phyloP scores from a whole-genome alignment of 805 yeast species.

The Myxozyma kluyveri region DNA sequence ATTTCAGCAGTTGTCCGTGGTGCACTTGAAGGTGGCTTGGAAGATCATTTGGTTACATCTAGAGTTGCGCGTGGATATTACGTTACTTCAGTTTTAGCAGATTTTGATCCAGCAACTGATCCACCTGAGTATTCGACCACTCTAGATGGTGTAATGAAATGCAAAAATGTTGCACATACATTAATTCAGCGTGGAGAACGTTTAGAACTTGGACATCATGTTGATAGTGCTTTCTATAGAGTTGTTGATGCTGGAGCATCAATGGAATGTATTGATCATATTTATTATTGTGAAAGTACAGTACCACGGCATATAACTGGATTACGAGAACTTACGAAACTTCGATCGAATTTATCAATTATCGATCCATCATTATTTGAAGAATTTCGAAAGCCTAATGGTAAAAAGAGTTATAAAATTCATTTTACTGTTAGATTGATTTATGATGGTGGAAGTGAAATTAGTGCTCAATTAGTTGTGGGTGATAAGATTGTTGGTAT shows the following conservation, averaged over 20 bases:
- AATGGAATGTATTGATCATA: slow-evolving; percentile 10
- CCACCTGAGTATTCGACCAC: slow-evolving; percentile 22
- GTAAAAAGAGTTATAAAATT: slow-evolving; percentile 7
- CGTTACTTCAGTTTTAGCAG: slow-evolving; percentile 13
- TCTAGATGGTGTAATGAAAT: slow-evolving; percentile 17
- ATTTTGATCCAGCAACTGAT: slow-evolving; percentile 14
- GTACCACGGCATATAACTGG: slow-evolving; percentile 10
- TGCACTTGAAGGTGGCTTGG: slow-evolving; percentile 22
- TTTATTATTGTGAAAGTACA: slow-evolving; percentile 19
- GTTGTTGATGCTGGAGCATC: slow-evolving; percentile 8
- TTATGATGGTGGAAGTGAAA: slow-evolving; percentile 27
- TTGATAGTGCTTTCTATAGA: slow-evolving; percentile 9
- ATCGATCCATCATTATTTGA: slow-evolving; percentile 4
- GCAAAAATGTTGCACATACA: slow-evolving; percentile 13
- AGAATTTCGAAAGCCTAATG: slow-evolving; percentile 1
- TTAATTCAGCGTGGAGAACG: slow-evolving; percentile 22
- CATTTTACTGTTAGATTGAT: slow-evolving; percentile 11
- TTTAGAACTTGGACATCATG: slow-evolving; percentile 12
- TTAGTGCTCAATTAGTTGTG: slow-evolving; percentile 21
- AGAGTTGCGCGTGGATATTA: slow-evolving; percentile 24
- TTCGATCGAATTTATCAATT: slow-evolving; percentile 11
- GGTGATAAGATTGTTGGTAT: slow-evolving; percentile 12
- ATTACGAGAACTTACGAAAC: slow-evolving; percentile 5
- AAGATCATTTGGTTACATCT: slow-evolving; percentile 18
- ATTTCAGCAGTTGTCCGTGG: slow-evolving; percentile 26